Evolutionary conservation across 1,284 basidiomycete genomes (phyloP), one percentile per base, ranked within the genome.

Genomic region (Tetrapyrgos nigripes): DNA sequence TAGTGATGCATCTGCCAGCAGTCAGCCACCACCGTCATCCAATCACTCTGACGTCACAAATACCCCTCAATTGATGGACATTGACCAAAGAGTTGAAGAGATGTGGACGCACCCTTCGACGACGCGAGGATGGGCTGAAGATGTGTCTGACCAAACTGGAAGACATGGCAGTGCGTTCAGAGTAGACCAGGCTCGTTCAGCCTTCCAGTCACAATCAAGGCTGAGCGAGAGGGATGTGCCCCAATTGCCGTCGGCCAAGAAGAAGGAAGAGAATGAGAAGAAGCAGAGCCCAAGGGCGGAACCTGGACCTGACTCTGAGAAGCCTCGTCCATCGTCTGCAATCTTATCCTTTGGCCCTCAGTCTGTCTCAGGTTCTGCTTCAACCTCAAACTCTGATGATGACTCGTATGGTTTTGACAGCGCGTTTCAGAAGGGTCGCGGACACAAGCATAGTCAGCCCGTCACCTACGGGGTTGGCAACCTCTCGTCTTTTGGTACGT

Each of bases 121-220:
- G 35, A 76, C 75, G 1, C 64, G 68, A 54, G 67, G 69, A 52
- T 77, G 76, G 75, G 73, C 72, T 4, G 68, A 76, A 58, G 68
- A 70, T 48, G 73, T 76, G 1, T 64, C 68, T 14, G 70, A 70
- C 35, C 68, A 74, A 58, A 73, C 68, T 3, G 67, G 66, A 19
- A 60, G 64, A 13, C 56, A 61, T 46, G 59, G 59, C 14, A 54
- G 27, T 35, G 59, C 55, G 14, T 49, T 29, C 26, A 40, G 59
- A 43, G 59, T 61, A 4, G 48, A 57, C 27, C 55, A 60, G 17
- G 50, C 50, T 24, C 46, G 44, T 21, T n/a, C 31, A 19, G 50
- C 46, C 9, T 40, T 53, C 50, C 35, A 46, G 24, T 53, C 50
- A 13, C 43, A 58, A 37, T 24, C 44, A 13, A 51, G 55, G 26